These are phyloP conservation scores for Citrullus mucosospermus DNA, from an alignment of 306 rosid genomes.

Conservation along the genomic window DNA sequence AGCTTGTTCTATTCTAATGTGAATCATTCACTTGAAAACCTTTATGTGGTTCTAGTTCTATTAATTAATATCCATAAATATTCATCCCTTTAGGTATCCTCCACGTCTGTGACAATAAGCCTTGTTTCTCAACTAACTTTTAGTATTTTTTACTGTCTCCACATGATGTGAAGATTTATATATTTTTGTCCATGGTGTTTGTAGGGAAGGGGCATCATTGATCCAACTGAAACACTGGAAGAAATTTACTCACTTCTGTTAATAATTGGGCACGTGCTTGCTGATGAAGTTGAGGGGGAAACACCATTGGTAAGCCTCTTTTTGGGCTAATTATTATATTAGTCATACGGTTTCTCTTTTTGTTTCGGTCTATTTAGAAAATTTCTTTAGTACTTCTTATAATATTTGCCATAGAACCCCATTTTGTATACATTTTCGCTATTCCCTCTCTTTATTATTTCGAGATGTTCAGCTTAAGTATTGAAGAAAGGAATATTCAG, in stretches of 20 bases:
- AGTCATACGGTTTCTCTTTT: not conserved
- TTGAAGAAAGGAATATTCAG: not conserved
- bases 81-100: not conserved
- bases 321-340: not conserved
- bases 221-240: constrained; percentile 78
- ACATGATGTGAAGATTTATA: not conserved
- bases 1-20: not conserved
- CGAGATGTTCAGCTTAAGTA: not conserved
- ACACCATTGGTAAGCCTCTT: constrained; percentile 57
- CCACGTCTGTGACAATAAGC: not conserved
- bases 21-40: not conserved
- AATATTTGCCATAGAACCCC: not conserved
- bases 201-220: constrained; percentile 73
- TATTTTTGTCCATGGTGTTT: constrained; percentile 5
- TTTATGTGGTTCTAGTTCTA: not conserved
- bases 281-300: constrained; percentile 98
- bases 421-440: not conserved
- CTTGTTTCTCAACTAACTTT: not conserved
- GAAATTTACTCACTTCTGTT: constrained; percentile 85
- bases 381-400: not conserved
- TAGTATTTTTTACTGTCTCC: not conserved
- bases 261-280: constrained; percentile 74
- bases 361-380: not conserved
- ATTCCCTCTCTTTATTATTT: not conserved
- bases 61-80: not conserved